Evolutionary conservation across 2,329 filamentous ascomycete species (phyloP).

Genomic region (Aspergillus ochraceus): DNA sequence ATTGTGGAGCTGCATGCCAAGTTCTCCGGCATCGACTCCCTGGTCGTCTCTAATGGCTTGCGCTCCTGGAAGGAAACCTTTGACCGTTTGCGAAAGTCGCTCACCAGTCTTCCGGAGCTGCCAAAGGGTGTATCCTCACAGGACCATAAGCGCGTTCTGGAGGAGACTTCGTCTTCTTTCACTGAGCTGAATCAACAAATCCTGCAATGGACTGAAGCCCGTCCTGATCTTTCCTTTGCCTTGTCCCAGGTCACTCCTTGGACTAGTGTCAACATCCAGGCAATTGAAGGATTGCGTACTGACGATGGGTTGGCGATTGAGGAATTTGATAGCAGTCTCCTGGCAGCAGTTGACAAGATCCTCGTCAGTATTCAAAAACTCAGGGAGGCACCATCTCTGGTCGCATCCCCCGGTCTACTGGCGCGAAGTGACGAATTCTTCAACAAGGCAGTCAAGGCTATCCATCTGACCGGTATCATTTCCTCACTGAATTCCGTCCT

Average conservation of each 20-base stretch:
- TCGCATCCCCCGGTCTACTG: conserved; percentile 65
- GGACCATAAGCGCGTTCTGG: conserved; percentile 27
- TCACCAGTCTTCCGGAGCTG: conserved; percentile 49
- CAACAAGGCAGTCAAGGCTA: conserved; percentile 54
- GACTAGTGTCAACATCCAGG: conserved; percentile 45
- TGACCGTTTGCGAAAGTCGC: conserved; percentile 43
- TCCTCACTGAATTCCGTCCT: conserved; percentile 47
- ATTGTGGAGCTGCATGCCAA: conserved; percentile 67
- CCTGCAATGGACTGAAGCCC: conserved; percentile 41
- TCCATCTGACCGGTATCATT: conserved; percentile 61
- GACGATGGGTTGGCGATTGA: conserved; percentile 33
- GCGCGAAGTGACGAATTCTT: conserved; percentile 56
- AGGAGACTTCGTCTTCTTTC: conserved; percentile 31
- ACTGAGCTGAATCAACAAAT: conserved; percentile 43
- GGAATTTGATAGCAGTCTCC: conserved; percentile 58
- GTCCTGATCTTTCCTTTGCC: conserved; percentile 64
- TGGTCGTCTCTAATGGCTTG: conserved; percentile 48
- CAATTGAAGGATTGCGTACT: conserved; percentile 9
- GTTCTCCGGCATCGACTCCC: conserved; percentile 57
- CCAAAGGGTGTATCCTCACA: conserved; percentile 51
- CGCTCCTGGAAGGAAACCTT: conserved; percentile 53
- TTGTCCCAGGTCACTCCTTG: conserved; percentile 67
- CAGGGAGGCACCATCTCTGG: conserved; percentile 56
- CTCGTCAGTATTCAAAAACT: conserved; percentile 76
- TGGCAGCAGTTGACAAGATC: conserved; percentile 69